Evolutionary conservation across 2,329 filamentous ascomycete species (phyloP).

Genomic region (Cephalotrichum gorgonifer): DNA sequence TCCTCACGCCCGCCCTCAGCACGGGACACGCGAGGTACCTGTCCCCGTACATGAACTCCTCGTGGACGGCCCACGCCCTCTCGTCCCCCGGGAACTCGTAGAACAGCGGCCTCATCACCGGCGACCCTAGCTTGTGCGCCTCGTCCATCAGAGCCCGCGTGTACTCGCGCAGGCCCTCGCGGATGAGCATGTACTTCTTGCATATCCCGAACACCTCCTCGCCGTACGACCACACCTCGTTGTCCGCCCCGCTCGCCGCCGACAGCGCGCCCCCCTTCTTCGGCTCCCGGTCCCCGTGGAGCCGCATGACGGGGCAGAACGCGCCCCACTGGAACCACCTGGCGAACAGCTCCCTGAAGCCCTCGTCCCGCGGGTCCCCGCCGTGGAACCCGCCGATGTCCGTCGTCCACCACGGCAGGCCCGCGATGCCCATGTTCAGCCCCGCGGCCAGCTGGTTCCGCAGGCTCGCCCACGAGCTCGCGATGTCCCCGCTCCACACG

Average conservation of each 20-base stretch:
- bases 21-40: slow-evolving; percentile 50
- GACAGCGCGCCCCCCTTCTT: slow-evolving; percentile 27
- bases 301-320: slow-evolving; percentile 57
- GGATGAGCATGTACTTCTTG: slow-evolving; percentile 44
- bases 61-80: slow-evolving; percentile 43
- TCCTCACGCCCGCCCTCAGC: slow-evolving; percentile 32
- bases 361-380: slow-evolving; percentile 42
- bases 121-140: slow-evolving; percentile 48
- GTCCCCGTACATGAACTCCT: slow-evolving; percentile 55
- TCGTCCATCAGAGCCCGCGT: slow-evolving; percentile 46
- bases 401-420: slow-evolving; percentile 60
- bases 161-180: slow-evolving; percentile 48
- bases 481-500: slow-evolving; percentile 59
- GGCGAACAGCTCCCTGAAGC: slow-evolving; percentile 52
- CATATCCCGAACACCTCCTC: slow-evolving; percentile 49
- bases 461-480: slow-evolving; percentile 49
- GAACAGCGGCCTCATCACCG: slow-evolving; percentile 53
- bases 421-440: slow-evolving; percentile 54
- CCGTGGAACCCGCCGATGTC: slow-evolving; percentile 63
- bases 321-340: slow-evolving; percentile 62
- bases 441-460: slow-evolving; percentile 52
- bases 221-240: slow-evolving; percentile 60
- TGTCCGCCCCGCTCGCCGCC: slow-evolving; percentile 38
- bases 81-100: slow-evolving; percentile 51
- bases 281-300: slow-evolving; percentile 57